Conservation (phyloP, 495 filamentous ascomycete species). For the Daldinia bambusicola region DNA sequence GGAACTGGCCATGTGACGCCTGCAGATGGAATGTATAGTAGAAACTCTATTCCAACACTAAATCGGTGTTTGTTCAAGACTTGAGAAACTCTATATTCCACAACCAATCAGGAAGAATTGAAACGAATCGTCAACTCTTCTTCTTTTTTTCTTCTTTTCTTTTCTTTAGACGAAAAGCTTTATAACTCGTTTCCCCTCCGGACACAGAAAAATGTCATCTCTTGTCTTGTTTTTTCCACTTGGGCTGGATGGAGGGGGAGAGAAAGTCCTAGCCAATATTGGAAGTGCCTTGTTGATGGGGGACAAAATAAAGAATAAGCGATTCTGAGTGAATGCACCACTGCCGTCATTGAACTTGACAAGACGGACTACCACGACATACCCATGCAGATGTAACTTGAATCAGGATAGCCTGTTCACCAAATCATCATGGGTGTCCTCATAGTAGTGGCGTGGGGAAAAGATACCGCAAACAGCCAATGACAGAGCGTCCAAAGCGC, state of each 20-base stretch:
- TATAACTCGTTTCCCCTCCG: conserved; percentile 8
- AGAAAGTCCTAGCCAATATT: not conserved
- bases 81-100: conserved; percentile 8
- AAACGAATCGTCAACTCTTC: no score
- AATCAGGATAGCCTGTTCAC: conserved; percentile 32
- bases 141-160: no score
- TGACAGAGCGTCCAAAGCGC: conserved; percentile 35
- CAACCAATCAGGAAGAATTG: conserved; percentile 15
- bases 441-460: conserved; percentile 42
- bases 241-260: not conserved
- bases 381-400: conserved; percentile 41
- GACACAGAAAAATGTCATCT: not conserved
- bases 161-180: no score
- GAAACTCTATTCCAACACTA: conserved; percentile 32
- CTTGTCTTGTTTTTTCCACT: conserved; percentile 27
- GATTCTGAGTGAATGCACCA: conserved; percentile 26
- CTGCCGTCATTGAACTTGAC: conserved; percentile 43
- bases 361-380: conserved; percentile 31
- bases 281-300: conserved; percentile 19
- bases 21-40: conserved; percentile 21
- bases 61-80: conserved; percentile 8
- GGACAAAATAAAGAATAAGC: conserved; percentile 22
- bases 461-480: conserved; percentile 44
- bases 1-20: conserved; percentile 37
- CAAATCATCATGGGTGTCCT: conserved; percentile 37